Conservation (phyloP, 169 alveolate genomes). For the Plasmodium relictum region DNA sequence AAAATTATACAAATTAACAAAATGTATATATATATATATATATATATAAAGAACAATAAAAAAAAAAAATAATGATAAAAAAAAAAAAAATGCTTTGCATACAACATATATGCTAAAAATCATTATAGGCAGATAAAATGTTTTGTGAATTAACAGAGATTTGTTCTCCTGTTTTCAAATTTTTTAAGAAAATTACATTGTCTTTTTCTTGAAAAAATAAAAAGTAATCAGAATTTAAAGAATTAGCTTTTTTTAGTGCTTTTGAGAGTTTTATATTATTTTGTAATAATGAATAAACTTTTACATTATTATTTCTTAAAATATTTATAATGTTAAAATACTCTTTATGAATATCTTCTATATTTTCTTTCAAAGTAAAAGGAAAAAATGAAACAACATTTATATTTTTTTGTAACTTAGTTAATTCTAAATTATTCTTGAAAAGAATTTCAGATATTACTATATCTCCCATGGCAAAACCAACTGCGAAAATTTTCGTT, state of each 20-base stretch:
- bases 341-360: constrained; percentile 17
- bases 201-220: constrained; percentile 29
- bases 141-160: constrained; percentile 21
- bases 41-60: not conserved
- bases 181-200: constrained; percentile 13
- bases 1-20: too few relatives aligned
- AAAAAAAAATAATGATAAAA: too few relatives aligned
- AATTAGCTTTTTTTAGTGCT: constrained; percentile 60
- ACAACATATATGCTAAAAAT: not conserved
- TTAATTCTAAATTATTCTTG: not conserved
- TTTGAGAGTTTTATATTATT: constrained; percentile 29
- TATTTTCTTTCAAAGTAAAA: not conserved
- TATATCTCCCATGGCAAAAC: constrained; percentile 75
- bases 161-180: constrained; percentile 51
- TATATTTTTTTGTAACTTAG: constrained; percentile 10
- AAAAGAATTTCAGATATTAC: constrained; percentile 62
- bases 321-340: constrained; percentile 24
- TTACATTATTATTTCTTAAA: constrained; percentile 24
- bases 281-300: constrained; percentile 27
- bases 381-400: constrained; percentile 55
- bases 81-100: not conserved
- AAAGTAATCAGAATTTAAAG: constrained; percentile 23
- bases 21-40: not conserved
- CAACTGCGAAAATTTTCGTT: constrained; percentile 30
- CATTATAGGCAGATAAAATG: constrained; percentile 16